Base-by-base conservation (phyloP, 1,139 yeast species). In the Geotrichum cucujoidarum region DNA sequence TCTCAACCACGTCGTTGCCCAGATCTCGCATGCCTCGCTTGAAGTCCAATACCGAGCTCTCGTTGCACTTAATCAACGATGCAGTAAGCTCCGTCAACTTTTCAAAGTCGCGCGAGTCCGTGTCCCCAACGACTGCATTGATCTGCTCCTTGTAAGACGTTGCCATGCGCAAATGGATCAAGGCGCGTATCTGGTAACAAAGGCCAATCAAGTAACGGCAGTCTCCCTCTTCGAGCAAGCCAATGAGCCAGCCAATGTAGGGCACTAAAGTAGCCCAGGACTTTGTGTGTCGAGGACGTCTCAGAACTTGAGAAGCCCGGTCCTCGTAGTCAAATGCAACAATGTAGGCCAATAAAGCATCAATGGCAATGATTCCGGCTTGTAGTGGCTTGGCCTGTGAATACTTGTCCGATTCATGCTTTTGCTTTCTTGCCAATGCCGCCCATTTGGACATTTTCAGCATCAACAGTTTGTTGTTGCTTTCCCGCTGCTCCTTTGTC, bases 281-380 rank as follows among this genome's bases (percentile, higher is more conserved):
- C 21, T 60, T 59, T 24, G 63, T 59, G 16, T 60, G 61, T 2
- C 61, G 60, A 4, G 52, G 56, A 21, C 50, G 54, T 37, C 54
- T 53, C 45, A 55, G 48, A 45, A 57, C 54, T 33, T 53, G 53
- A 24, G 59, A 65, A 25, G 62, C 66, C 18, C 67, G 56, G 45
- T 70, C 74, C 41, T 69, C 73, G 49, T 64, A 68, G 49, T 68
- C 70, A 52, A 70, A 70, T 6, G 66, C 73, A 4, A 69, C 62
- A 30, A 69, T 57, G 49, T 69, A 70, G 37, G 69, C 66, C 21
- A 68, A 51, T 18, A 67, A 49, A 6, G 71, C 57, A 50, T 68
- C 72, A 49, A 69, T 51, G 10, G 62, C 59, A 13, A 59, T 51
- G 2, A 65, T 63, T 4, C 61, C 60, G 0, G 69, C 68, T 30